A percentile compares a stretch with the other conserved stretches of the same genome.
Conservation (phyloP, 176 grass and related monocot species). For the Phoenix roebelenii region DNA sequence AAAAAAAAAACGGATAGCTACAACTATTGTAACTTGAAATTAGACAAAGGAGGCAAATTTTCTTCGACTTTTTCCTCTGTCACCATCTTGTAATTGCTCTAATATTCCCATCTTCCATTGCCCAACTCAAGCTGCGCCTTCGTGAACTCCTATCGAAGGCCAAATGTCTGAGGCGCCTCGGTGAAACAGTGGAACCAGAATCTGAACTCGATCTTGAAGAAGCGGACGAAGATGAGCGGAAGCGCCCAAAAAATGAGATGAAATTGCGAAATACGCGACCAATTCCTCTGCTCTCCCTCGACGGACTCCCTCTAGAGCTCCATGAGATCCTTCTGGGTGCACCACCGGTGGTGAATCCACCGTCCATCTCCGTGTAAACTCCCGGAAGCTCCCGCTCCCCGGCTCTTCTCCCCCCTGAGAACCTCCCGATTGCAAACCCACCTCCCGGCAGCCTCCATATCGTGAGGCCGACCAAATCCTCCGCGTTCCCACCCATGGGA, state of each 20-base stretch:
- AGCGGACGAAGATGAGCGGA: conserved; percentile 17
- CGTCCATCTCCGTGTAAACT: conserved; percentile 71
- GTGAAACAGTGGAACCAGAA: not conserved
- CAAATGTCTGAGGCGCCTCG: not conserved
- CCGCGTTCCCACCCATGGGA: conserved; percentile 10
- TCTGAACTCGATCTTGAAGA: conserved; percentile 16
- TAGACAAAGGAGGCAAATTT: conserved; percentile 10
- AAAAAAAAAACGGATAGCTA: not conserved
- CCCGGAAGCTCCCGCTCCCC: conserved; percentile 39
- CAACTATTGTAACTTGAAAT: too few relatives aligned
- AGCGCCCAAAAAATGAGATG: conserved; percentile 36
- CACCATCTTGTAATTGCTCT: conserved; percentile 27
- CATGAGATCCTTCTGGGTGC: conserved; percentile 51
- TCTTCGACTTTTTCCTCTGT: conserved; percentile 11
- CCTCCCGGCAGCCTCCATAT: conserved; percentile 71
- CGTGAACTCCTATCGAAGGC: conserved; percentile 17
- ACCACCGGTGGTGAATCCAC: conserved; percentile 47
- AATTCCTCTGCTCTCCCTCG: conserved; percentile 33
- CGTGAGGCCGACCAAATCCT: conserved; percentile 39
- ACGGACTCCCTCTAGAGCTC: conserved; percentile 26
- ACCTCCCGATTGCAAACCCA: conserved; percentile 60
- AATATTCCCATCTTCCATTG: conserved; percentile 38
- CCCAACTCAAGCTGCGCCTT: conserved; percentile 46
- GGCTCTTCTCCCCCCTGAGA: conserved; percentile 34
- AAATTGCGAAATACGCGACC: conserved; percentile 44